Evolutionary conservation across 495 filamentous ascomycete species (phyloP).

Genomic region (Penicillium malachiteum): DNA sequence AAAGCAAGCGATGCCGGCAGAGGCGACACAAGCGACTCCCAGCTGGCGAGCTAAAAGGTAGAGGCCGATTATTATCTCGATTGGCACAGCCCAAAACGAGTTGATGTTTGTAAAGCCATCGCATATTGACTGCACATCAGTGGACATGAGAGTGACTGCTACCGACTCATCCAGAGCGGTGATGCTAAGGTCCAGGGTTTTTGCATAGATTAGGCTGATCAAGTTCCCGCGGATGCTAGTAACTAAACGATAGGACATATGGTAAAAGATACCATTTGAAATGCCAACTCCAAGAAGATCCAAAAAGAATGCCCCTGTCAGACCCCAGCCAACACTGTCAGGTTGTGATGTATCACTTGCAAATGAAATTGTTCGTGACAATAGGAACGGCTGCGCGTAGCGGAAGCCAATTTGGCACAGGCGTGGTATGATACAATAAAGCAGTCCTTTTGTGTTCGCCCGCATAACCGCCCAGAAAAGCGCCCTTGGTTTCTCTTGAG

Average conservation of each 20-base stretch:
- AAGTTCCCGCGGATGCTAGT: background rate
- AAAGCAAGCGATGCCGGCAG: background rate
- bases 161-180: constrained; percentile 6
- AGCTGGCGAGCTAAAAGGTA: constrained; percentile 3
- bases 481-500: background rate
- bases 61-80: background rate
- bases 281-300: background rate
- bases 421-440: constrained; percentile 2
- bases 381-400: constrained; percentile 1
- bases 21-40: background rate
- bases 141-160: constrained; percentile 7
- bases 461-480: background rate
- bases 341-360: constrained; percentile 2
- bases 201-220: constrained; percentile 3
- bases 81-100: constrained; percentile 1
- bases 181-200: constrained; percentile 1
- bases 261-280: constrained; percentile 2
- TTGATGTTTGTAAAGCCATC: background rate
- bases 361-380: constrained; percentile 1
- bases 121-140: constrained; percentile 5
- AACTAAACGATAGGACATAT: constrained; percentile 5
- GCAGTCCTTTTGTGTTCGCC: background rate
- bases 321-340: constrained; percentile 5
- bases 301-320: constrained; percentile 4
- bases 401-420: constrained; percentile 3